Evolutionary conservation across 2,329 filamentous ascomycete genomes (phyloP).

Genomic region (Colletotrichum agaves): DNA sequence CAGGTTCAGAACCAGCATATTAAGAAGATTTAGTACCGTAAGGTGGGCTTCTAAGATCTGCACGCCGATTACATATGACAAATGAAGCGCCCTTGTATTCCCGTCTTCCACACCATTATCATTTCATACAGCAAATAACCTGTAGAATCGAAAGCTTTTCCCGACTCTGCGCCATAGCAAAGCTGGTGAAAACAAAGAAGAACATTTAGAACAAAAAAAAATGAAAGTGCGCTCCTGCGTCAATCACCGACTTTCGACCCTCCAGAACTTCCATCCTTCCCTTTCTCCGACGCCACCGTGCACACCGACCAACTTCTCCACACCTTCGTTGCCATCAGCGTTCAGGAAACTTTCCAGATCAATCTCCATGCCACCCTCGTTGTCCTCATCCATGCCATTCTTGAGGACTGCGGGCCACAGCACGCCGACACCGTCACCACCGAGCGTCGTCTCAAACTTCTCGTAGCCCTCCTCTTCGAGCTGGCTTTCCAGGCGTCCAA

Average conservation of each 20-base stretch:
- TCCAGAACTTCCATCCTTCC: constrained; percentile 91
- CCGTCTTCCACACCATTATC: constrained; percentile 22
- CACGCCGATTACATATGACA: constrained; percentile 20
- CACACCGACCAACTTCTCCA: constrained; percentile 89
- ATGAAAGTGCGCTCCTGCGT: not conserved
- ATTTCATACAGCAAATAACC: constrained; percentile 27
- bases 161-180: constrained; percentile 4
- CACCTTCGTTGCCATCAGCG: constrained; percentile 81
- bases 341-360: constrained; percentile 85
- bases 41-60: constrained; percentile 24
- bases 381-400: constrained; percentile 82
- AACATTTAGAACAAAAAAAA: constrained; percentile 9
- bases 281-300: constrained; percentile 73
- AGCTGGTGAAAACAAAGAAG: constrained; percentile 11
- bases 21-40: constrained; percentile 15
- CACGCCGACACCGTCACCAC: constrained; percentile 93
- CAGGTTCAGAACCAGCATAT: not conserved
- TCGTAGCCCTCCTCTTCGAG: constrained; percentile 79
- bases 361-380: constrained; percentile 89
- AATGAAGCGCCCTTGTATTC: constrained; percentile 15
- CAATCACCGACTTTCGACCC: constrained; percentile 60
- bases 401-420: constrained; percentile 92
- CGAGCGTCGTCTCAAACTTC: constrained; percentile 89
- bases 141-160: constrained; percentile 12
- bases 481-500: constrained; percentile 72